These are phyloP conservation scores for Solanum aculeatissimum DNA, from an alignment of 305 asterid genomes.

Conservation along the genomic window DNA sequence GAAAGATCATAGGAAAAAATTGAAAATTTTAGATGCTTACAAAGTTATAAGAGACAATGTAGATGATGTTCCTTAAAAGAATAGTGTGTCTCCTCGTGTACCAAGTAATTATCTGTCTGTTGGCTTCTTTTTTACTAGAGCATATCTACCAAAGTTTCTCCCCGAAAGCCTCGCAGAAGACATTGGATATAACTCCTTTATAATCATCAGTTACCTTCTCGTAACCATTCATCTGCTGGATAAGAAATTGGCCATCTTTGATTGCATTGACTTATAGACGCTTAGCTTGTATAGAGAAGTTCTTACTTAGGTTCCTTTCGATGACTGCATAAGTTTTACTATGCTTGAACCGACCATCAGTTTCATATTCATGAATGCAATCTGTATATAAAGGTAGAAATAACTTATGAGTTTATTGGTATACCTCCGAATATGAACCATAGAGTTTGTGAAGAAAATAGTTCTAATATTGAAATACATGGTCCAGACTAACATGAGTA, in stretches of 20 bases:
- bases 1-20: no score
- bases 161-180: no score
- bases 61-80: no score
- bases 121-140: background rate
- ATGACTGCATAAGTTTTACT: slow-evolving; percentile 31
- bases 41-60: no score
- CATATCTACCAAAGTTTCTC: slow-evolving; percentile 34
- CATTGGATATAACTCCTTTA: no score
- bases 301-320: slow-evolving; percentile 34
- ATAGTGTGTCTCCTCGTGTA: slow-evolving; percentile 3
- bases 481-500: slow-evolving; percentile 28
- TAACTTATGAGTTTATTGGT: slow-evolving; percentile 5
- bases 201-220: slow-evolving; percentile 34
- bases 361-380: slow-evolving; percentile 31
- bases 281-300: slow-evolving; percentile 31
- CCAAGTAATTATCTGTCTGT: slow-evolving; percentile 7
- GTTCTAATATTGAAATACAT: slow-evolving; percentile 45
- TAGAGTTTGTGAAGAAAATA: slow-evolving; percentile 34
- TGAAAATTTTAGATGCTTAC: no score
- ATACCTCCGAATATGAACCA: slow-evolving; percentile 20
- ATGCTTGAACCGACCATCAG: slow-evolving; percentile 26
- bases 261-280: slow-evolving; percentile 26
- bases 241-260: slow-evolving; percentile 27
- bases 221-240: slow-evolving; percentile 38
- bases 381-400: slow-evolving; percentile 34